phyloP scores from a whole-genome alignment of 2,329 filamentous ascomycete genomes.

The Diaporthe sp. region DNA sequence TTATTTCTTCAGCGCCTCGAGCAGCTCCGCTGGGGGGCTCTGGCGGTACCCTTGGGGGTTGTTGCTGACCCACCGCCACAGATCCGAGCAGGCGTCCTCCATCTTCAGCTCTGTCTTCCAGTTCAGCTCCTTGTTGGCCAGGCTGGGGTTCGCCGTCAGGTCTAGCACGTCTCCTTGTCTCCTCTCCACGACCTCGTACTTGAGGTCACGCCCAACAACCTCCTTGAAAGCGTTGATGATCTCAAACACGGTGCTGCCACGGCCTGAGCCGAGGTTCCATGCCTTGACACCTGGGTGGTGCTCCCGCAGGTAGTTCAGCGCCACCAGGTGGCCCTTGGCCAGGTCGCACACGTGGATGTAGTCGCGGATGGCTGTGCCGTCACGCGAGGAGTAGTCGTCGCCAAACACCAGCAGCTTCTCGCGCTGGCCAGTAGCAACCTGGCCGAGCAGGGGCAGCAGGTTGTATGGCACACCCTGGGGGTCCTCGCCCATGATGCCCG shows the following conservation, averaged over 20 bases:
- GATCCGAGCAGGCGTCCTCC: constrained; percentile 91
- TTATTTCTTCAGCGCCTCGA: constrained; percentile 71
- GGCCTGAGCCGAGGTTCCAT: constrained; percentile 96
- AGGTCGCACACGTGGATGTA: constrained; percentile 98
- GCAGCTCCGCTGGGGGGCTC: constrained; percentile 84
- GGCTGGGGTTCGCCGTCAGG: constrained; percentile 89
- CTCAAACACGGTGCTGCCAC: constrained; percentile 95
- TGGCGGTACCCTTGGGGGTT: constrained; percentile 96
- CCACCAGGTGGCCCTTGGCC: constrained; percentile 85
- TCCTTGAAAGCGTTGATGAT: constrained; percentile 95
- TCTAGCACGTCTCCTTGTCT: constrained; percentile 92
- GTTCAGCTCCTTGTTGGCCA: constrained; percentile 88
- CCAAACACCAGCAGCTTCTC: constrained; percentile 96
- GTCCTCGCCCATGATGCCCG: constrained; percentile 97
- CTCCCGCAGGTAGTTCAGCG: constrained; percentile 89
- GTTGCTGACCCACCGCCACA: constrained; percentile 98
- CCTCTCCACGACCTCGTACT: constrained; percentile 87
- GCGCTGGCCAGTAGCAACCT: constrained; percentile 94
- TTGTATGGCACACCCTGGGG: constrained; percentile 97
- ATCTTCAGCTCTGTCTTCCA: constrained; percentile 94
- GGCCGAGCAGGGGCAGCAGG: constrained; percentile 90
- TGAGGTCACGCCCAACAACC: constrained; percentile 86
- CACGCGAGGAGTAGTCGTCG: constrained; percentile 90
- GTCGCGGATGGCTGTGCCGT: constrained; percentile 95
- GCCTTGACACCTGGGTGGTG: constrained; percentile 90